These are phyloP conservation scores for Curvularia sp. DNA, from an alignment of 2,329 filamentous ascomycete genomes.

Conservation along the genomic window DNA sequence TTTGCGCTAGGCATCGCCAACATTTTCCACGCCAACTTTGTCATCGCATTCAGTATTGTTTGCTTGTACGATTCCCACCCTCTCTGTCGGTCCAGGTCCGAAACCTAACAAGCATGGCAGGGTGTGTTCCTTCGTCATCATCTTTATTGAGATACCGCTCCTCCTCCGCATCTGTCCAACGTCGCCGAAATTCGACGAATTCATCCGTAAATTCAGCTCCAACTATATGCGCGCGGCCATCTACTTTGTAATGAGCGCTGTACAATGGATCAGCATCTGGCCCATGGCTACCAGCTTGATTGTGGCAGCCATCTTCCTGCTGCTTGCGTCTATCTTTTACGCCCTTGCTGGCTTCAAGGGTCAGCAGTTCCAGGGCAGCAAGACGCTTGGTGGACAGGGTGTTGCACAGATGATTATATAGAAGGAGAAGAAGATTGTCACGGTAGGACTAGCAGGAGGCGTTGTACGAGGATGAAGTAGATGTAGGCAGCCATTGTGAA, in stretches of 20 bases:
- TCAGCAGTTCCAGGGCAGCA: conserved; percentile 88
- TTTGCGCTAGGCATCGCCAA: conserved; percentile 73
- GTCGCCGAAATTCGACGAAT: conserved; percentile 83
- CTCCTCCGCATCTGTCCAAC: conserved; percentile 98
- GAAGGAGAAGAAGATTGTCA: background rate
- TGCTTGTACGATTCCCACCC: conserved; percentile 53
- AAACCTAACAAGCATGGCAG: conserved; percentile 39
- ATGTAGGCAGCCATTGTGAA: conserved; percentile 7
- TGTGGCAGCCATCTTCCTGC: conserved; percentile 81
- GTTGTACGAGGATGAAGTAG: background rate
- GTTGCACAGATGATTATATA: conserved; percentile 96
- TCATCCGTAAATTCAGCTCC: conserved; percentile 90
- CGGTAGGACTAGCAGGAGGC: background rate
- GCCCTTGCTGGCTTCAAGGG: conserved; percentile 78
- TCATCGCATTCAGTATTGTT: conserved; percentile 65
- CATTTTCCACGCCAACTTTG: conserved; percentile 66
- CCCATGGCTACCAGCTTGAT: conserved; percentile 73
- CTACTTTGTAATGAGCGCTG: conserved; percentile 78
- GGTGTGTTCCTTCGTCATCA: conserved; percentile 58
- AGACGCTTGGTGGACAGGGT: conserved; percentile 91
- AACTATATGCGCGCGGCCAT: conserved; percentile 96
- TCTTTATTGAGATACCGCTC: conserved; percentile 78
- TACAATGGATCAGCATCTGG: conserved; percentile 85
- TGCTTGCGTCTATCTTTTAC: conserved; percentile 82
- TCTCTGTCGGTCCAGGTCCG: background rate